Conservation (phyloP, 495 filamentous ascomycete species). For the Aspergillus sclerotiicarbonarius region DNA sequence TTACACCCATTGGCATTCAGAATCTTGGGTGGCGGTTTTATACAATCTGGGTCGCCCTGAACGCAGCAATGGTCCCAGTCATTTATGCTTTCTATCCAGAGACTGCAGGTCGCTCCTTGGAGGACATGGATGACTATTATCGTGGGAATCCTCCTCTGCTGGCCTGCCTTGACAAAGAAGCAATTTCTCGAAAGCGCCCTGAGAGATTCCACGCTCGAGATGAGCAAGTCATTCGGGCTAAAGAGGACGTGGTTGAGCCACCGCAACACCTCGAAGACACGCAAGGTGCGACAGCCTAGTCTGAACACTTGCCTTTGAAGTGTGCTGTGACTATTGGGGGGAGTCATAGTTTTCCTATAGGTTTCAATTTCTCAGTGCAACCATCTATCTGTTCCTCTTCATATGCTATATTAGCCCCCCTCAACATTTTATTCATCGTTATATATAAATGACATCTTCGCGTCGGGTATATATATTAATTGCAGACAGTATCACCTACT, state of each 20-base stretch:
- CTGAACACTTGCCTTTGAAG: neutral
- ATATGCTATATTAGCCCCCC: too few relatives aligned
- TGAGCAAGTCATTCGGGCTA: neutral
- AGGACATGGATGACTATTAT: constrained; percentile 47
- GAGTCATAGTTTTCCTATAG: too few relatives aligned
- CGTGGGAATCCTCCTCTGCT: constrained; percentile 34
- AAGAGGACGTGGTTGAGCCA: neutral
- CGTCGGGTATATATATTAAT: too few relatives aligned
- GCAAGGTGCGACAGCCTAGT: neutral
- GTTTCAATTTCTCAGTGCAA: too few relatives aligned
- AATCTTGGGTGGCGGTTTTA: constrained; percentile 55
- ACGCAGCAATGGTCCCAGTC: constrained; percentile 53
- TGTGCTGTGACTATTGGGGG: too few relatives aligned
- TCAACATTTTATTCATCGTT: too few relatives aligned
- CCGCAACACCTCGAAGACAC: neutral
- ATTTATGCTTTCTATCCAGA: constrained; percentile 59
- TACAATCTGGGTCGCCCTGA: constrained; percentile 59
- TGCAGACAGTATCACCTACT: too few relatives aligned
- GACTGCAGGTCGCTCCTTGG: constrained; percentile 46
- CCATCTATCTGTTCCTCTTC: too few relatives aligned
- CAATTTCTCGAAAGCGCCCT: constrained; percentile 36
- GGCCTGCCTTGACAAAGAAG: constrained; percentile 38
- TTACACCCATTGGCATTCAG: constrained; percentile 56
- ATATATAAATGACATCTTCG: too few relatives aligned
- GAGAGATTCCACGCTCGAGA: constrained; percentile 14